A percentile compares a stretch with the other conserved stretches of the same genome.
These are phyloP conservation scores for Vitis cinerea DNA, from an alignment of 164 flowering plant species.

Conservation along the genomic window DNA sequence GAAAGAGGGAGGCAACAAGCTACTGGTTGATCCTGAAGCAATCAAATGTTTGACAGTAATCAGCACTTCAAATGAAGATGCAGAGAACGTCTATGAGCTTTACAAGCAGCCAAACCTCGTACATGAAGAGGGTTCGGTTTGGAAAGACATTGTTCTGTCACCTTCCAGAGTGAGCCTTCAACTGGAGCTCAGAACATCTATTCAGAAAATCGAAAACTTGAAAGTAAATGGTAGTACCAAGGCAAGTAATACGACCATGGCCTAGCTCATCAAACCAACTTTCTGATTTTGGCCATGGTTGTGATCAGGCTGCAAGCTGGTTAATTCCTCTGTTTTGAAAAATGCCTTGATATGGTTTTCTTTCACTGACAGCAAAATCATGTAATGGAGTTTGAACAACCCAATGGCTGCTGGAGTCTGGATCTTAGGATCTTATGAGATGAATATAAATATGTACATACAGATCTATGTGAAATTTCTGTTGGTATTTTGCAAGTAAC, in stretches of 20 bases:
- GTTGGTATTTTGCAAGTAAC: too few relatives aligned
- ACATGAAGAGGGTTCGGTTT: constrained; percentile 39
- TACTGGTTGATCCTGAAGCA: constrained; percentile 74
- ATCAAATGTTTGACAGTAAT: constrained; percentile 49
- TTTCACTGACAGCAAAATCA: too few relatives aligned
- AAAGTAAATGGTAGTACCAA: background rate
- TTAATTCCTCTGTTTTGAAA: too few relatives aligned
- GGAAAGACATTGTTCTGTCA: constrained; percentile 61
- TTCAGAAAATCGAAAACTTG: constrained; percentile 44
- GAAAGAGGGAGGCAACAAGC: constrained; percentile 66
- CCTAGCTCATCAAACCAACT: background rate
- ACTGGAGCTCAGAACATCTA: constrained; percentile 43
- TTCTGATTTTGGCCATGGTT: too few relatives aligned
- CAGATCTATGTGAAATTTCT: too few relatives aligned
- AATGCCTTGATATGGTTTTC: too few relatives aligned
- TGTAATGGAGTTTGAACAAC: too few relatives aligned
- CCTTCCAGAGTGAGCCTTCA: constrained; percentile 51
- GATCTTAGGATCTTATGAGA: too few relatives aligned
- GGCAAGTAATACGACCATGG: too few relatives aligned
- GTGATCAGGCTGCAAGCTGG: too few relatives aligned
- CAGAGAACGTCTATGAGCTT: constrained; percentile 71
- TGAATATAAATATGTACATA: too few relatives aligned
- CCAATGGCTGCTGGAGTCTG: too few relatives aligned
- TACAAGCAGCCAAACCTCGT: constrained; percentile 29
- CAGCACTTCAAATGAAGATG: constrained; percentile 56